Percentiles rank a stretch among this genome's conserved stretches.
phyloP scores from a whole-genome alignment of 192 early-diverging fungal genomes.

The Entomortierella parvispora region DNA sequence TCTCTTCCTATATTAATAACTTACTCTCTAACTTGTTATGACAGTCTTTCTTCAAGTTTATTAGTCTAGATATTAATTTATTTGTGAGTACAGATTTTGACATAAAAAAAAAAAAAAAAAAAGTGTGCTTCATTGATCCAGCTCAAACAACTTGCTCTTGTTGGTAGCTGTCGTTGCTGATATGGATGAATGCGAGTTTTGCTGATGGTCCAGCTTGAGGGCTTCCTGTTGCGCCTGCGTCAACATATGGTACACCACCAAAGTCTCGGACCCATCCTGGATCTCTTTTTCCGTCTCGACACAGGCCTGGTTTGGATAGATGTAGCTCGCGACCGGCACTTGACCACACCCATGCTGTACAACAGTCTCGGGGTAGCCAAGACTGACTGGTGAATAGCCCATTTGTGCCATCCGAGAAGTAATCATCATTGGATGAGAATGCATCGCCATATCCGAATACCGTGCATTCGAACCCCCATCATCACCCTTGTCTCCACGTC shows the following conservation, averaged over 20 bases:
- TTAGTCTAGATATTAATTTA: no score
- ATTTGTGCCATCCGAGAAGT: constrained; percentile 40
- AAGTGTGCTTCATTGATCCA: neutral
- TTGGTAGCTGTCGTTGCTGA: neutral
- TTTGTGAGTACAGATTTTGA: no score
- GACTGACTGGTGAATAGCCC: constrained; percentile 43
- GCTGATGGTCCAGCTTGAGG: constrained; percentile 24
- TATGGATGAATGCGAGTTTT: constrained; percentile 19
- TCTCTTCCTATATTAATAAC: no score
- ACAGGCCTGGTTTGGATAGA: constrained; percentile 51
- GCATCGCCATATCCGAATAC: constrained; percentile 44
- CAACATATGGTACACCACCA: constrained; percentile 40
- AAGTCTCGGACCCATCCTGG: constrained; percentile 40
- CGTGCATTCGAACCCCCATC: constrained; percentile 14
- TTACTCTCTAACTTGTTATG: no score
- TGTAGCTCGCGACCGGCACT: constrained; percentile 39
- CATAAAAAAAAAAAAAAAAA: no score
- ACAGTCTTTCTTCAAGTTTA: no score
- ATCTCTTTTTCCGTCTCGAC: constrained; percentile 42
- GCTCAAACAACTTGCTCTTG: neutral
- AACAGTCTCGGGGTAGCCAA: constrained; percentile 45
- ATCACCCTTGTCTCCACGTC: neutral
- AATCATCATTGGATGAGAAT: constrained; percentile 34
- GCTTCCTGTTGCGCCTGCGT: constrained; percentile 50
- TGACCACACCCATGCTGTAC: constrained; percentile 42